Evolutionary conservation across 768 basidiomycete species (phyloP), one percentile per base, ranked within the genome.

Genomic region (Astraeus odoratus): DNA sequence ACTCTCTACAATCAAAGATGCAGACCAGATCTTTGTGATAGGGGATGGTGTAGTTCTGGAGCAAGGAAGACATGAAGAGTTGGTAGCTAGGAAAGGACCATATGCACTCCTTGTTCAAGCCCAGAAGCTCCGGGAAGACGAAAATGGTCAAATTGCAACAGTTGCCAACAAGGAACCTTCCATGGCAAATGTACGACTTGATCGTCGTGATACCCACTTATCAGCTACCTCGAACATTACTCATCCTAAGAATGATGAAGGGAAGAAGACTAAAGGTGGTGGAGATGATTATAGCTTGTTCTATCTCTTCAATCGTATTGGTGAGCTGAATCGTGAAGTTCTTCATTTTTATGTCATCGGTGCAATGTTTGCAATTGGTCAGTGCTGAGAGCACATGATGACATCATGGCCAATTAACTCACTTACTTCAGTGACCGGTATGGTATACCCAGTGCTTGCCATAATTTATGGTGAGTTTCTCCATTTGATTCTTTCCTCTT

Each of bases 21-120:
- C 89, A 1, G 75, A 89, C 63, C 66, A 77, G 46, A 90, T 90
- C 49, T 84, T 83, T 57, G 90, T 95, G 52, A 91, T 95, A 84
- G 92, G 90, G 39, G 83, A 83, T 2, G 92, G 92, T 3, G 68
- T 78, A 26, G 78, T 94, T 41, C 66, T 94, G 39, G 91, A 95
- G 64, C 67, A 73, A 25, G 92, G 92, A 15, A 88, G 79, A 0
- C 91, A 95, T 61, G 62, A 76, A 41, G 76, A 86, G 34, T 77
- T 92, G 5, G 62, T 91, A 39, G 48, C 61, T 2, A 57, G 74
- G 43, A 65, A 73, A 16, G 79, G 88, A 41, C 72, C 86, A 4
- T 93, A 93, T 64, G 68, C 79, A 1, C 74, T 77, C 19, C 78
- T 93, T 13, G 89, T 92, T 5, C 75, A 77, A 30, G 81, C 89